These are phyloP conservation scores for Globisporangium paddicum DNA, from an alignment of 352 stramenopile species.

Conservation along the genomic window DNA sequence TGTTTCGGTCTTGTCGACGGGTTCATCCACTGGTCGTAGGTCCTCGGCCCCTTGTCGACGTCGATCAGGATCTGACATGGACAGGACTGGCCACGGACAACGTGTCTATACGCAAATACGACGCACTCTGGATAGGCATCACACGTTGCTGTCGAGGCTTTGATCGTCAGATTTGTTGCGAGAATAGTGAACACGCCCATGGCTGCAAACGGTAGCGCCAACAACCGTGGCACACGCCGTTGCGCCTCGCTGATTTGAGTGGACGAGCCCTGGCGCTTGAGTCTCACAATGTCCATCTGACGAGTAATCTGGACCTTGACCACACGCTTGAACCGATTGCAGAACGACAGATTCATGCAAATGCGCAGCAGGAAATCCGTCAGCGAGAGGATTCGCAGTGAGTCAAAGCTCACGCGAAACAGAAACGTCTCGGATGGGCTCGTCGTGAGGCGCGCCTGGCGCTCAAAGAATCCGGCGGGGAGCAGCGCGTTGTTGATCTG, in stretches of 20 bases:
- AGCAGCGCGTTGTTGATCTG: constrained; percentile 22
- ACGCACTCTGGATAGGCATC: constrained; percentile 32
- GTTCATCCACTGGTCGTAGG: too few relatives aligned
- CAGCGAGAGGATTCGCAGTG: constrained; percentile 21
- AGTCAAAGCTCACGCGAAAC: constrained; percentile 28
- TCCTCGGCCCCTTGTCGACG: too few relatives aligned
- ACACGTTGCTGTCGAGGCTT: too few relatives aligned
- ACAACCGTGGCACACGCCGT: neutral
- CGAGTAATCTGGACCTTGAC: constrained; percentile 21
- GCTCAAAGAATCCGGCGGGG: constrained; percentile 25
- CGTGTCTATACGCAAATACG: constrained; percentile 21
- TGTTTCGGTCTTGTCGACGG: too few relatives aligned
- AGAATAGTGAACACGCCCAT: constrained; percentile 19
- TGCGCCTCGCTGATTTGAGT: too few relatives aligned
- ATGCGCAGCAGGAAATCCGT: constrained; percentile 16
- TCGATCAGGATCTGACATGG: too few relatives aligned
- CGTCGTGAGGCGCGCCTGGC: constrained; percentile 17
- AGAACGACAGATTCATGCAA: neutral
- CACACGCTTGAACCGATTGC: constrained; percentile 18
- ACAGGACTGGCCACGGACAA: too few relatives aligned
- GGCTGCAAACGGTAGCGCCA: constrained; percentile 9
- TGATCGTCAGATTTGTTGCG: too few relatives aligned
- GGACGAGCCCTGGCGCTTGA: too few relatives aligned
- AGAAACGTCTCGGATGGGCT: constrained; percentile 22
- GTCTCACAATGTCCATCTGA: too few relatives aligned